Conservation (phyloP, 768 basidiomycete species). For the Mycena latifolia region DNA sequence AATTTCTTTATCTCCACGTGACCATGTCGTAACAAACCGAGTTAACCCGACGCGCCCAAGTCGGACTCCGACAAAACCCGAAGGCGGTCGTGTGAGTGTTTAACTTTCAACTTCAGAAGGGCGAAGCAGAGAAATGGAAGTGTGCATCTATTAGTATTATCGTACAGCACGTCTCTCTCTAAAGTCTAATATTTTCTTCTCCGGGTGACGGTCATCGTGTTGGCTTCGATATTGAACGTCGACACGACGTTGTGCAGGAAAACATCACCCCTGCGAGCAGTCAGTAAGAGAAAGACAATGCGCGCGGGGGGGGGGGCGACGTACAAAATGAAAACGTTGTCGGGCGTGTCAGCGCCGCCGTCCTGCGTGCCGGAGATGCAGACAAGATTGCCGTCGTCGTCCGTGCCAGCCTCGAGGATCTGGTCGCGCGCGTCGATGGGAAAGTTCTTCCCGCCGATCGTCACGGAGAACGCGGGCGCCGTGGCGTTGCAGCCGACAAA, state of each 20-base stretch:
- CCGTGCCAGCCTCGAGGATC: slow-evolving; percentile 28
- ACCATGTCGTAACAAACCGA: not conserved
- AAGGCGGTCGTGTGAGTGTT: too few relatives aligned
- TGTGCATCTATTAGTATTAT: too few relatives aligned
- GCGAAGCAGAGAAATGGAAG: too few relatives aligned
- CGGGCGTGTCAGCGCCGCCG: slow-evolving; percentile 32
- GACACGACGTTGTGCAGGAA: slow-evolving; percentile 41
- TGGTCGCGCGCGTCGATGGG: slow-evolving; percentile 38
- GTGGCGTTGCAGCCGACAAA: slow-evolving; percentile 37
- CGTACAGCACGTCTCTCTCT: not conserved
- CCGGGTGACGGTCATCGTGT: slow-evolving; percentile 35
- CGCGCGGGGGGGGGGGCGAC: not conserved
- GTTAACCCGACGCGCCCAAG: too few relatives aligned
- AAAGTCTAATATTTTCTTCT: slow-evolving; percentile 30
- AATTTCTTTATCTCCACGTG: not conserved
- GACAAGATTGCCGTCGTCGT: slow-evolving; percentile 26
- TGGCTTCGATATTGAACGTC: slow-evolving; percentile 36
- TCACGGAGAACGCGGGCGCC: slow-evolving; percentile 38
- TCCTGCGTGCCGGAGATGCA: slow-evolving; percentile 37
- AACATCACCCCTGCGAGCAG: slow-evolving; percentile 35
- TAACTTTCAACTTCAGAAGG: too few relatives aligned
- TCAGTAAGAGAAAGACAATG: not conserved
- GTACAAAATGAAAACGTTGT: slow-evolving; percentile 38
- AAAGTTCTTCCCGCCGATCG: slow-evolving; percentile 36
- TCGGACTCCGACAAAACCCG: too few relatives aligned